Evolutionary conservation across 345 rosid species (phyloP).

Genomic region (Gossypium bickii): DNA sequence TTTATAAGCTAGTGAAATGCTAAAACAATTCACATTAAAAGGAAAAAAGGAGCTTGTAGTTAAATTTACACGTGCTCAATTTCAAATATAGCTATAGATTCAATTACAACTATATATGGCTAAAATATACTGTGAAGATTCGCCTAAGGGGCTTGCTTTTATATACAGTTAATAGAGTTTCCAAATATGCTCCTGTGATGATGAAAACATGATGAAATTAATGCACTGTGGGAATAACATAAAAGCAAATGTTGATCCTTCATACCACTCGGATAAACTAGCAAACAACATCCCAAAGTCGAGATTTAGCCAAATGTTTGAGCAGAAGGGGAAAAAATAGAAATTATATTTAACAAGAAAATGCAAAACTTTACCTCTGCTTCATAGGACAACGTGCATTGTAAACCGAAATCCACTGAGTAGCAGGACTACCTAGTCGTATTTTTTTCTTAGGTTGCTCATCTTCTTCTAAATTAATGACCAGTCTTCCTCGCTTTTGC

Average conservation of each 20-base stretch:
- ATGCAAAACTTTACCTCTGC: constrained; percentile 50
- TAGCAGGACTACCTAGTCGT: constrained; percentile 82
- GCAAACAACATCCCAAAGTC: neutral
- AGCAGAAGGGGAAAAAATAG: neutral
- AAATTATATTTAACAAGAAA: neutral
- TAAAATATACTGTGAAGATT: neutral
- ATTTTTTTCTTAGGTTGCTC: constrained; percentile 86
- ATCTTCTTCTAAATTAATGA: constrained; percentile 77
- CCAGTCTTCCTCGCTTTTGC: constrained; percentile 70
- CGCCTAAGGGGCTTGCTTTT: neutral
- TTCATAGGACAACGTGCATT: constrained; percentile 95
- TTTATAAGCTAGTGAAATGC: neutral
- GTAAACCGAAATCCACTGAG: constrained; percentile 91
- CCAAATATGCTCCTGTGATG: neutral
- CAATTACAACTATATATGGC: neutral
- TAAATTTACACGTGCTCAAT: too few relatives aligned
- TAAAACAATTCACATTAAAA: neutral
- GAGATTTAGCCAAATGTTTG: neutral
- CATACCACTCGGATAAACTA: neutral
- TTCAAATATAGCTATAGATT: too few relatives aligned
- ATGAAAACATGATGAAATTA: neutral
- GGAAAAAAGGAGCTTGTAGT: too few relatives aligned
- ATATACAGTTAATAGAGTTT: neutral
- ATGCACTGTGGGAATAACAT: neutral
- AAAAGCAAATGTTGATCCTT: neutral